A percentile compares a stretch with the other conserved stretches of the same genome.
These are phyloP conservation scores for Penicillium verhagenii DNA, from an alignment of 495 filamentous ascomycete species.

Conservation along the genomic window DNA sequence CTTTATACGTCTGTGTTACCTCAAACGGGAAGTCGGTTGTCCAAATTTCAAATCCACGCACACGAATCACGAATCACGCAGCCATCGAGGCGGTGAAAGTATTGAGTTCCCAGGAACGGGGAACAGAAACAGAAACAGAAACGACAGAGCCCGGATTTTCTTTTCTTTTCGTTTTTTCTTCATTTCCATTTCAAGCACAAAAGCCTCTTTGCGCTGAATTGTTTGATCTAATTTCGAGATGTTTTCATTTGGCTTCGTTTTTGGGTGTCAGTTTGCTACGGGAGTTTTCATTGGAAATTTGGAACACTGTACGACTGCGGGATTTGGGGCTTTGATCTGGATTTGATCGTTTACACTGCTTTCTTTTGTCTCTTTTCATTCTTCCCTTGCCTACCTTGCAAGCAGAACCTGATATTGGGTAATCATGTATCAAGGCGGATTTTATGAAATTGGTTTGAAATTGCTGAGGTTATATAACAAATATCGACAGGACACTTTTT, in stretches of 20 bases:
- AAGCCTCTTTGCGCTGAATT: neutral
- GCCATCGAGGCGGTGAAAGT: slow-evolving; percentile 4
- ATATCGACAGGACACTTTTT: slow-evolving; percentile 12
- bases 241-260: neutral
- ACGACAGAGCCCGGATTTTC: neutral
- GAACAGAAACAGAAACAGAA: neutral
- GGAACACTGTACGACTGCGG: neutral
- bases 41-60: neutral
- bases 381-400: neutral
- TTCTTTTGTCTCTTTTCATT: neutral
- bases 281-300: slow-evolving; percentile 1
- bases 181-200: neutral
- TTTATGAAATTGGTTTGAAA: slow-evolving; percentile 11
- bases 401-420: neutral
- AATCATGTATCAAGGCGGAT: neutral
- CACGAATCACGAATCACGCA: neutral
- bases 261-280: neutral
- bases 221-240: slow-evolving; percentile 1
- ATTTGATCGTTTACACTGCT: neutral
- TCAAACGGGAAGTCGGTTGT: slow-evolving; percentile 9
- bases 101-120: neutral
- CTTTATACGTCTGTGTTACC: slow-evolving; percentile 6
- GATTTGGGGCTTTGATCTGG: neutral
- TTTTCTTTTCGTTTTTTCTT: slow-evolving; percentile 1
- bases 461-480: slow-evolving; percentile 9